Evolutionary conservation across 345 rosid genomes (phyloP).

Genomic region (Eucalyptus dawsonii): DNA sequence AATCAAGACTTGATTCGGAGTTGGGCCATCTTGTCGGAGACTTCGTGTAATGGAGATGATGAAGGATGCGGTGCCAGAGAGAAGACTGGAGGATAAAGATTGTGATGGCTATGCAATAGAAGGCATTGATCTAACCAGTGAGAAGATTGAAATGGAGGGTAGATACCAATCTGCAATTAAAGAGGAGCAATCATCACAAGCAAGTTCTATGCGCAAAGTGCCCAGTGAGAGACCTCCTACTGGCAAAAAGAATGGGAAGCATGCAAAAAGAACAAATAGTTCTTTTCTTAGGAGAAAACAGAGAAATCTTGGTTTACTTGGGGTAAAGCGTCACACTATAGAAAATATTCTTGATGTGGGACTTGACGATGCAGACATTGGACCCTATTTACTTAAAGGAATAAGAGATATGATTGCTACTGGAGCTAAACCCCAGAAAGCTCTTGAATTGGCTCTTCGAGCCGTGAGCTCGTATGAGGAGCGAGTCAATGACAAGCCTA

Average conservation of each 20-base stretch:
- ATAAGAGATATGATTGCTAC: constrained; percentile 51
- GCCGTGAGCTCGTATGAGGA: constrained; percentile 59
- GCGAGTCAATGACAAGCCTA: constrained; percentile 17
- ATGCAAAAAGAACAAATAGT: constrained; percentile 19
- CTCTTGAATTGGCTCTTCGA: constrained; percentile 51
- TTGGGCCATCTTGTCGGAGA: constrained; percentile 72
- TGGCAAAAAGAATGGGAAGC: constrained; percentile 12
- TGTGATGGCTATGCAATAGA: neutral
- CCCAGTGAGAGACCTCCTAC: constrained; percentile 12
- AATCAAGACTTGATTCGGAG: constrained; percentile 89
- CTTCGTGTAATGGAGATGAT: constrained; percentile 23
- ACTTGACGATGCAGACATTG: constrained; percentile 46
- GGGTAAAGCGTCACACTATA: constrained; percentile 6
- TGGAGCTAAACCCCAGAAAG: constrained; percentile 52
- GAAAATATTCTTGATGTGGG: constrained; percentile 5
- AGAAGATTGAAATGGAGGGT: neutral
- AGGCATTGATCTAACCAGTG: neutral
- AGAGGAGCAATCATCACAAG: constrained; percentile 8
- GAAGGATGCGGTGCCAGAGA: constrained; percentile 19
- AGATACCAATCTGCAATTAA: neutral
- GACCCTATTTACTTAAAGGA: constrained; percentile 57
- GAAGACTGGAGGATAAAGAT: neutral
- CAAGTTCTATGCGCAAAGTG: constrained; percentile 23
- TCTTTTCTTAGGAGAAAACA: constrained; percentile 4
- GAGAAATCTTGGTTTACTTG: constrained; percentile 22